phyloP scores from a whole-genome alignment of 2,329 filamentous ascomycete species.

The Colletotrichum sp. region DNA sequence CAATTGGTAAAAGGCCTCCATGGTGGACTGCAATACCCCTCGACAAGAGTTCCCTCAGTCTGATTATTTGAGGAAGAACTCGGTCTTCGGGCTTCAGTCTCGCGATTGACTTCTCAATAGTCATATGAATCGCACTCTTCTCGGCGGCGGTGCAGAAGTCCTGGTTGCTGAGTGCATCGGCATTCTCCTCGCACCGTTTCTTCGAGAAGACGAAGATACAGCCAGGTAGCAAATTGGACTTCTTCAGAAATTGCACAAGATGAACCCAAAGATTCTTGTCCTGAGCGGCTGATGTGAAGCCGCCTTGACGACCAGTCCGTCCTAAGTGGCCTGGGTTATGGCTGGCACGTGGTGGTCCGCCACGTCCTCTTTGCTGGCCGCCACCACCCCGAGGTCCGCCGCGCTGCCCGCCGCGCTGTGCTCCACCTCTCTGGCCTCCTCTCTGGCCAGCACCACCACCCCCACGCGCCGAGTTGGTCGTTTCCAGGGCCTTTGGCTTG shows the following conservation, averaged over 20 bases:
- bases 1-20: constrained; percentile 90
- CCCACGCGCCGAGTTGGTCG: constrained; percentile 33
- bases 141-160: constrained; percentile 93
- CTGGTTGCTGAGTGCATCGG: constrained; percentile 90
- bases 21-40: constrained; percentile 96
- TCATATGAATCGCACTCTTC: constrained; percentile 98
- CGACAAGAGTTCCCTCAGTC: constrained; percentile 82
- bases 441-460: constrained; percentile 37
- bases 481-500: constrained; percentile 63
- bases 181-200: constrained; percentile 96
- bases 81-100: constrained; percentile 90
- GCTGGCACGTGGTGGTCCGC: constrained; percentile 62
- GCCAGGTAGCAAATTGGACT: constrained; percentile 83
- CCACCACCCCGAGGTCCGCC: constrained; percentile 57
- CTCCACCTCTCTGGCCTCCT: constrained; percentile 37
- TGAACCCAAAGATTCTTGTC: constrained; percentile 98
- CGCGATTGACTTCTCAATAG: constrained; percentile 92
- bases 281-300: constrained; percentile 87
- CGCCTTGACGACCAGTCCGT: constrained; percentile 81
- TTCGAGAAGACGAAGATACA: constrained; percentile 99
- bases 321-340: constrained; percentile 85
- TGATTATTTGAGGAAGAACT: constrained; percentile 86
- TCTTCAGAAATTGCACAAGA: constrained; percentile 87
- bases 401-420: constrained; percentile 44
- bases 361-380: constrained; percentile 59